Evolutionary conservation across 1,139 yeast genomes (phyloP), one percentile per base, ranked within the genome.

Genomic region (Suhomyces wounanorum): DNA sequence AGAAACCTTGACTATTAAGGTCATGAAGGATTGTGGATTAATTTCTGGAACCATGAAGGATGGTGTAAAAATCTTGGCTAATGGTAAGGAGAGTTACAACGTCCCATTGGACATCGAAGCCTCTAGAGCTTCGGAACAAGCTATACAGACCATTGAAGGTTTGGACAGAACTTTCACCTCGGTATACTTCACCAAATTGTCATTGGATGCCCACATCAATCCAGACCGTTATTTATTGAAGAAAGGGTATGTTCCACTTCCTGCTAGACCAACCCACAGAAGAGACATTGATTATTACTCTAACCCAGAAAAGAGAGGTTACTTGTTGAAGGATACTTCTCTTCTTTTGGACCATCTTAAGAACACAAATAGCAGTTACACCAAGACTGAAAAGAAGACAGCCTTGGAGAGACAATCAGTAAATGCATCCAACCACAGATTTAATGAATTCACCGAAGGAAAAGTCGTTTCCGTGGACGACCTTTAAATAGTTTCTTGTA

Each of bases 241-340:
- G 59, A 85, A 82, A 63, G 96, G 95, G 18, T 83, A 91, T 57
- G 71, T 92, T 23, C 98, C 98, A 28, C 70, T 90, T 56, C 85
- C 83, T 48, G 95, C 98, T 3, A 82, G 92, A 68, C 99, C 99
- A 23, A 87, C 86, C 8, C 85, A 82, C 59, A 83, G 89, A 69
- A 86, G 89, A 72, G 91, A 87, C 62, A 85, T 94, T 54, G 83
- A 82, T 55, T 90, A 78, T 69, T 94, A 94, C 70, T 82, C 94
- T 44, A 80, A 83, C 65, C 79, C 81, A 7, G 84, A 78, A 37
- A 84, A 83, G 64, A 81, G 91, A 57, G 98, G 99, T 3, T 92
- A 89, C 65, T 73, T 92, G 60, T 69, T 73, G 59, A 63, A 75
- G 52, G 71, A 75, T 55, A 65, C 66, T 18, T 64, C 73, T 18